These are phyloP conservation scores for Platanthera guangdongensis DNA, from an alignment of 106 monocot genomes.

Conservation along the genomic window DNA sequence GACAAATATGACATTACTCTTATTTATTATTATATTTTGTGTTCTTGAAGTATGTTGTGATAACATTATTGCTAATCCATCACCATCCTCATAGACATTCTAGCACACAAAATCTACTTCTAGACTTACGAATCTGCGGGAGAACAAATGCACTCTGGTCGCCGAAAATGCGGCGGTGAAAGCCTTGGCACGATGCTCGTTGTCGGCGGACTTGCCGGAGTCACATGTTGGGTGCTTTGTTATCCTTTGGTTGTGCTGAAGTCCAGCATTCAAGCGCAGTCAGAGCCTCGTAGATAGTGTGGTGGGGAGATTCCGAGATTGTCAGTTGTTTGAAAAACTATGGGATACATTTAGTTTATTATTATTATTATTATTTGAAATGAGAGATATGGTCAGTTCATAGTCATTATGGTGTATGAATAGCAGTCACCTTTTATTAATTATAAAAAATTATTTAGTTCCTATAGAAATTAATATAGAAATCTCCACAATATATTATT, in stretches of 20 bases:
- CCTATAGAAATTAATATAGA: too few species aligned
- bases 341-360: too few species aligned
- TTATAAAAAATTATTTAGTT: too few species aligned
- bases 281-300: slow-evolving; percentile 26
- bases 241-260: slow-evolving; percentile 90
- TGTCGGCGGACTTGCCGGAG: slow-evolving; percentile 82
- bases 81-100: slow-evolving; percentile 72
- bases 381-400: too few species aligned
- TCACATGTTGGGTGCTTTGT: slow-evolving; percentile 80
- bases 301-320: slow-evolving; percentile 37
- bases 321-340: slow-evolving; percentile 50
- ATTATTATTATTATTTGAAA: too few species aligned
- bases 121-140: slow-evolving; percentile 63
- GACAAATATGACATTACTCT: too few species aligned
- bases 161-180: slow-evolving; percentile 53
- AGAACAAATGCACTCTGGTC: slow-evolving; percentile 63
- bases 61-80: slow-evolving; percentile 6
- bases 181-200: slow-evolving; percentile 69
- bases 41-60: too few species aligned
- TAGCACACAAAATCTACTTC: slow-evolving; percentile 86
- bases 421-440: too few species aligned
- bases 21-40: too few species aligned
- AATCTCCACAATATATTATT: too few species aligned
- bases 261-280: slow-evolving; percentile 76
- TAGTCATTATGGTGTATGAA: too few species aligned